phyloP scores from a whole-genome alignment of 1,139 yeast species.

The Sugiyamaella paludigena region DNA sequence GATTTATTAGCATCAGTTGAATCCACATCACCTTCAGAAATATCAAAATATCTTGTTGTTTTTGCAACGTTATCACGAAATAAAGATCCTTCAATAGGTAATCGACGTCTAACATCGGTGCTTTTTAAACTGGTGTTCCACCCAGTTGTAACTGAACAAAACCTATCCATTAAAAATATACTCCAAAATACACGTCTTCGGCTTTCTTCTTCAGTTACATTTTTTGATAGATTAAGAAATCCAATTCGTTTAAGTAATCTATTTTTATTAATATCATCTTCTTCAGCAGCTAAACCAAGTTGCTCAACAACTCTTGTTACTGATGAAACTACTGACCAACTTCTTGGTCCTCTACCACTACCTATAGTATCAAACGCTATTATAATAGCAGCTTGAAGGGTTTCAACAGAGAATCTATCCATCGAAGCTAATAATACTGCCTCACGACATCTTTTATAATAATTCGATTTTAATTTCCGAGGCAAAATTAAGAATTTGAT shows the following conservation, averaged over 20 bases:
- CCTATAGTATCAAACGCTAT: conserved; percentile 30
- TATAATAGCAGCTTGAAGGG: conserved; percentile 27
- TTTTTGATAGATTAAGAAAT: conserved; percentile 18
- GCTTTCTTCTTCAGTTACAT: conserved; percentile 25
- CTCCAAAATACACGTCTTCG: conserved; percentile 30
- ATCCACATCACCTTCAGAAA: conserved; percentile 14
- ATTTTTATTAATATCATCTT: conserved; percentile 16
- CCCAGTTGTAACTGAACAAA: conserved; percentile 29
- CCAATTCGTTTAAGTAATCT: conserved; percentile 19
- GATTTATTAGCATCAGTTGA: conserved; percentile 19
- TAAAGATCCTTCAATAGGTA: conserved; percentile 25
- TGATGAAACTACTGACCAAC: conserved; percentile 26
- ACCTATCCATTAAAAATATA: conserved; percentile 27
- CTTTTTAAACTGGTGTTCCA: conserved; percentile 27
- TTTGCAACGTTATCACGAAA: conserved; percentile 17
- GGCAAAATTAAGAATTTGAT: conserved; percentile 18
- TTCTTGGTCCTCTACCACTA: conserved; percentile 27
- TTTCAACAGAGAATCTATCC: conserved; percentile 28
- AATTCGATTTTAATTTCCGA: conserved; percentile 11
- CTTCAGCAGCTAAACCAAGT: conserved; percentile 23
- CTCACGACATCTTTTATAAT: conserved; percentile 21
- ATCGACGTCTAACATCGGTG: conserved; percentile 21
- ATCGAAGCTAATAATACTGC: conserved; percentile 23
- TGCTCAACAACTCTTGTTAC: conserved; percentile 28
- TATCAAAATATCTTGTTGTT: conserved; percentile 24